Evolutionary conservation across 176 grass and related monocot species (phyloP).

Genomic region (Saccharum officinarum): DNA sequence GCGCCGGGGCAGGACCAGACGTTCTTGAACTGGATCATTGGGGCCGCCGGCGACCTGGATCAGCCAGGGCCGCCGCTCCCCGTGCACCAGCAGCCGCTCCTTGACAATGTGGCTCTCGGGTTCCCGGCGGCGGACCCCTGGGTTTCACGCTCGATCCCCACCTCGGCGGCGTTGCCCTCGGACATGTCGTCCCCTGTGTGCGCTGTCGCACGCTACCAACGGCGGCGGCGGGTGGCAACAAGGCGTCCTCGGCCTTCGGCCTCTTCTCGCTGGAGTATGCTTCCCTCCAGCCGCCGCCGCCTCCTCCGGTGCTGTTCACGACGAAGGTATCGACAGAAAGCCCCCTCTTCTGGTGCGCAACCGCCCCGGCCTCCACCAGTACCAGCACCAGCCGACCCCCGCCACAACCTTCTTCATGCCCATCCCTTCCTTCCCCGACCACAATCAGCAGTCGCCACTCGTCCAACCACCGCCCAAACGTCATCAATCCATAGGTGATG

Average conservation of each 20-base stretch:
- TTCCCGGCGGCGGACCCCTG: constrained; percentile 49
- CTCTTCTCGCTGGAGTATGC: constrained; percentile 34
- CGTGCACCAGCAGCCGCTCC: constrained; percentile 46
- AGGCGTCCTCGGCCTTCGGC: constrained; percentile 38
- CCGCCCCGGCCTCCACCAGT: constrained; percentile 45
- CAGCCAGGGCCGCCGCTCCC: constrained; percentile 25
- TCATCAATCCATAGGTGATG: constrained; percentile 32
- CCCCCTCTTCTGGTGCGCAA: constrained; percentile 44
- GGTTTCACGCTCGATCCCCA: constrained; percentile 55
- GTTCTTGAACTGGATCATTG: constrained; percentile 95
- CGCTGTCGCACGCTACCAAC: constrained; percentile 34
- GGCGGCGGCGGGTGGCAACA: constrained; percentile 24
- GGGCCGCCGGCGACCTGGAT: constrained; percentile 59
- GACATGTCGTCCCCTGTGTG: constrained; percentile 40
- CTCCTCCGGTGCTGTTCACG: constrained; percentile 45
- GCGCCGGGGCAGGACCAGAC: constrained; percentile 67
- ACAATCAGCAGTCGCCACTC: constrained; percentile 32
- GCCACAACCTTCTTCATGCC: constrained; percentile 66
- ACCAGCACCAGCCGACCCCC: constrained; percentile 48
- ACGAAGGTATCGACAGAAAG: constrained; percentile 52
- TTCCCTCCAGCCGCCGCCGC: constrained; percentile 42
- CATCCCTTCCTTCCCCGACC: constrained; percentile 38
- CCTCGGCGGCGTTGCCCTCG: constrained; percentile 35
- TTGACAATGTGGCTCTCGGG: constrained; percentile 59
- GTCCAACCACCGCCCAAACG: constrained; percentile 61